Base-by-base conservation (phyloP, 176 grass and related monocot species). In the Miscanthus lutarioriparius region DNA sequence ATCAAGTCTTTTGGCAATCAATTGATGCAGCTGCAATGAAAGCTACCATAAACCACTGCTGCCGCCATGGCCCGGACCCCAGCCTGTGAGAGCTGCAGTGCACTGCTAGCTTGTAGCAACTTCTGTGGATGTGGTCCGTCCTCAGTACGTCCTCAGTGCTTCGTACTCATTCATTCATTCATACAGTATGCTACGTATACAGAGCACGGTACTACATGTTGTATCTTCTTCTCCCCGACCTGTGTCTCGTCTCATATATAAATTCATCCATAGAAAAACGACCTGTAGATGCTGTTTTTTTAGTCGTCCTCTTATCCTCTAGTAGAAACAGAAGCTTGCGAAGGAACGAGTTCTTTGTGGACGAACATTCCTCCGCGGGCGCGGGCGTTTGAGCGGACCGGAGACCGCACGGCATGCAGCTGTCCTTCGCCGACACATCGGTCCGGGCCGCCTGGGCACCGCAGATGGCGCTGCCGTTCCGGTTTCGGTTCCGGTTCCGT, bases 21-120 rank as follows among this genome's bases (percentile, higher is more conserved):
- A 48, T 43, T 43, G 40, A 43, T 43, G 40, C 40, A 43, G 9
- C 4, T 48, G 87, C 87, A 89, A 81, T 58, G 77, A 89, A 89
- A 85, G 87, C 76, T 27, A 51, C 35, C 58, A 62, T 62, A 26
- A 62, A 62, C 58, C 58, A 26, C 23, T 26, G 22, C 82, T 5
- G 23, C 10, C 8, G 75, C 26, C 75, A 71, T 70, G 58, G 2
- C 14, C n/a, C 51, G 1, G 74, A 25, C 32, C 74, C 16, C 48
- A 36, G n/a, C 43, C 39, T 72, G 67, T 63, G 53, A 36, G 13
- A 62, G n/a, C 66, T 25, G 32, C 74, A 8, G 8, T 25, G 49
- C 74, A 14, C 14, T 8, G 33, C 51, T 38, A 5, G 67, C 19
- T 28, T 23, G 54, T 59, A 28, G 2, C 10, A 16, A 13, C 40